Evolutionary conservation across 2,329 filamentous ascomycete genomes (phyloP), one percentile per base, ranked within the genome.

Genomic region (Aspergillus floridensis): DNA sequence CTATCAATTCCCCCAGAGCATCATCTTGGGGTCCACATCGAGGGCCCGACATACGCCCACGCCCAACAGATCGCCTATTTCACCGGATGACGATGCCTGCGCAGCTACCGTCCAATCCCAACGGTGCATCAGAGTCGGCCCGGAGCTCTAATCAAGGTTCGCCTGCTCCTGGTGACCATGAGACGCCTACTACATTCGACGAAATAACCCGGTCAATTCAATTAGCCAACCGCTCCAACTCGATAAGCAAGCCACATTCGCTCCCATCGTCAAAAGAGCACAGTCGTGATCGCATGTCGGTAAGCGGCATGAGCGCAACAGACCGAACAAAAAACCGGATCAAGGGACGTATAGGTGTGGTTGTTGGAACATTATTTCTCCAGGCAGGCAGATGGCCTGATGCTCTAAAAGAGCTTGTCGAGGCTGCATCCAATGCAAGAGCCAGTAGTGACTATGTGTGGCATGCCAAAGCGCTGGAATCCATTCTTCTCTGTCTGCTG

Each of bases 391-490:
- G 92, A 63, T 97, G 95, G 92, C 85, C 83, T 51, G 93, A 98
- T 76, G 93, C 93, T 7, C 75, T 98, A 49, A 89, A 86, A 72
- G 91, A 96, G 71, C 84, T 97, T 22, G 81, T 86, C 10, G 93
- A 97, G 61, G 91, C 89, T 56, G 92, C 90, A 2, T 84, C 85
- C 10, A 86, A 88, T 66, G 89, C 92, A 16, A 89, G 91, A 67
- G 87, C 86, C 41, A 84, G 90, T 59, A 93, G 92, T 68, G 95
- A 99, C 75, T 91, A 96, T 75, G 75, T 98, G n/a, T 99, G 95
- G 93, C 92, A 97, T 77, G 95, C 91, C 19, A 98, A 98, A 76
- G 93, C 92, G 1, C 81, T 99, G 21, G 96, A 99, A 72, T 87
- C 93, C 29, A 91, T 96, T 61, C 79, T 95, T 50, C 82, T 96